phyloP scores from a whole-genome alignment of 169 alveolate genomes.

The Cyclospora cayetanensis region DNA sequence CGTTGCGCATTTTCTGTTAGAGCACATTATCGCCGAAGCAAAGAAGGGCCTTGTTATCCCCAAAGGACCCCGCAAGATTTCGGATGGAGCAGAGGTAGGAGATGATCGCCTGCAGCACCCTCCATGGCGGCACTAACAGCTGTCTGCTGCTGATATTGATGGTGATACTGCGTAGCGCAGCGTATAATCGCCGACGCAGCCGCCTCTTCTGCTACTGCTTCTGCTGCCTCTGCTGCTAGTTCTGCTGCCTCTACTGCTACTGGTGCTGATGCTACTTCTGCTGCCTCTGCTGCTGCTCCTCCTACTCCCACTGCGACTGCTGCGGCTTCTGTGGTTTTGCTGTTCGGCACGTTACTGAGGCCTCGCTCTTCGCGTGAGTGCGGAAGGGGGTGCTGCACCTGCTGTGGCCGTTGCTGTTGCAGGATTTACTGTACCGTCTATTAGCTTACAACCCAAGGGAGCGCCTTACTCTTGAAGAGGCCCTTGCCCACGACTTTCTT shows the following conservation, averaged over 20 bases:
- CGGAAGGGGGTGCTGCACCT: neutral
- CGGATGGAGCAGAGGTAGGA: neutral
- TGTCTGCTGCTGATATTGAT: neutral
- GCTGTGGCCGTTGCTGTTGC: slow-evolving; percentile 30
- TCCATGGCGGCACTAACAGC: neutral
- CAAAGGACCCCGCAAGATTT: slow-evolving; percentile 31
- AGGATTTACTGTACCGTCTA: slow-evolving; percentile 50
- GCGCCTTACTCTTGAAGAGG: slow-evolving; percentile 61
- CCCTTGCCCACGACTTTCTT: slow-evolving; percentile 37
- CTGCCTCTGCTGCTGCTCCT: neutral
- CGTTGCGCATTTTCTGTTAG: neutral
- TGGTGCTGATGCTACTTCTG: neutral
- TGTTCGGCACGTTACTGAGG: neutral
- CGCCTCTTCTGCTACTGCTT: neutral
- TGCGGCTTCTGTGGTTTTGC: neutral
- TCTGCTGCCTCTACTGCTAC: neutral
- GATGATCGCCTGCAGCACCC: neutral
- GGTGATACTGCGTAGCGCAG: neutral
- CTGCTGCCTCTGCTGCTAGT: neutral
- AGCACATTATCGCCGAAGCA: neutral
- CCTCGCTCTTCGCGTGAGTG: neutral
- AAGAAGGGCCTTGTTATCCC: neutral
- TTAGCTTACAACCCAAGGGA: slow-evolving; percentile 3
- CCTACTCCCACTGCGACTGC: neutral
- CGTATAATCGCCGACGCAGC: neutral